These are phyloP conservation scores for Mycena chlorophos DNA, from an alignment of 768 basidiomycete genomes.

Conservation along the genomic window DNA sequence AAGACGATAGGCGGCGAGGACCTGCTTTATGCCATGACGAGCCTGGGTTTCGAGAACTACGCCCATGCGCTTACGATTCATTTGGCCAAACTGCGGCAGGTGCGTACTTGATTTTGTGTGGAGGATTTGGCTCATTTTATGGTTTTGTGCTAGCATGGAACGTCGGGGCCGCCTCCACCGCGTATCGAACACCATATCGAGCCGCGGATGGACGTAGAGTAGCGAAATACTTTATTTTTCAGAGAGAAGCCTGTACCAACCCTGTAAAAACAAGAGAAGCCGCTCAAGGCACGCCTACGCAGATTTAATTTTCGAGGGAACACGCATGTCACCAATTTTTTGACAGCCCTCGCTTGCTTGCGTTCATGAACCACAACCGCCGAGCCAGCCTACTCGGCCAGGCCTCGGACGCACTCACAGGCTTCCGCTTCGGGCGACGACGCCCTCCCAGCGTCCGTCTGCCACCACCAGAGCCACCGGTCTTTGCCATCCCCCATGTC, in stretches of 20 bases:
- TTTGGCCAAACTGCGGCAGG: conserved; percentile 85
- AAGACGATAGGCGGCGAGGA: conserved; percentile 99
- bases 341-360: neutral
- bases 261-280: too few relatives aligned
- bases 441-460: conserved; percentile 5
- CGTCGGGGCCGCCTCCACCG: conserved; percentile 5
- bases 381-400: conserved; percentile 15
- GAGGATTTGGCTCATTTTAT: neutral
- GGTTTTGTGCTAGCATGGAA: conserved; percentile 10
- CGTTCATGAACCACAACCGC: conserved; percentile 2
- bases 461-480: neutral
- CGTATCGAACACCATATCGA: conserved; percentile 19
- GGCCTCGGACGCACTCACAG: conserved; percentile 8
- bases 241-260: too few relatives aligned
- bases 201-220: conserved; percentile 19
- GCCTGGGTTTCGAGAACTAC: conserved; percentile 94
- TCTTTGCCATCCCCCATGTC: conserved; percentile 59
- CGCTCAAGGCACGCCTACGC: too few relatives aligned
- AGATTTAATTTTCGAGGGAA: neutral
- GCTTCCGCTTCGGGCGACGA: conserved; percentile 2
- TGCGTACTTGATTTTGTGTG: conserved; percentile 29
- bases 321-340: neutral
- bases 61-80: conserved; percentile 92
- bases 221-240: neutral
- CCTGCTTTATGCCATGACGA: conserved; percentile 91